These are phyloP conservation scores for Cladosporium halotolerans DNA, from an alignment of 2,329 filamentous ascomycete genomes.

Conservation along the genomic window DNA sequence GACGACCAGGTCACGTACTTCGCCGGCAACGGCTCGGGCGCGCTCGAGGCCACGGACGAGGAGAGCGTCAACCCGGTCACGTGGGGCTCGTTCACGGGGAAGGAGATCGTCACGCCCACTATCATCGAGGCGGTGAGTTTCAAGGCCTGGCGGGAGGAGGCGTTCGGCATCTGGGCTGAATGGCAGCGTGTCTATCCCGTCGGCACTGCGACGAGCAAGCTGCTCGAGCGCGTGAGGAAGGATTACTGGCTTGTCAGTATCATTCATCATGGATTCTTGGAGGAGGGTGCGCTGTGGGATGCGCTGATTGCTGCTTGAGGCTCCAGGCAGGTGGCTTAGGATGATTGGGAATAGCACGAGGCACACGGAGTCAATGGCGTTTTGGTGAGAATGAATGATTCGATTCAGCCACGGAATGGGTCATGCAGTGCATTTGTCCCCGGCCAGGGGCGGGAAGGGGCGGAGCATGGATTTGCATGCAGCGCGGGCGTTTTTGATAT, in stretches of 20 bases:
- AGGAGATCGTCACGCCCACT: slow-evolving; percentile 92
- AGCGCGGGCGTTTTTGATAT: too few relatives aligned
- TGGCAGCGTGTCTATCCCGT: slow-evolving; percentile 86
- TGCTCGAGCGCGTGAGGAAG: slow-evolving; percentile 61
- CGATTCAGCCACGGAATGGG: too few relatives aligned
- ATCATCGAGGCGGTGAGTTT: slow-evolving; percentile 96
- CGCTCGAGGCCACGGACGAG: slow-evolving; percentile 63
- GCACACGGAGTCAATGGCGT: too few relatives aligned
- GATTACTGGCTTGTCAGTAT: slow-evolving; percentile 88
- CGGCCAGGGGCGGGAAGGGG: too few relatives aligned
- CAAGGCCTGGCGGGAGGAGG: slow-evolving; percentile 89
- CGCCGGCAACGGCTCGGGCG: slow-evolving; percentile 70
- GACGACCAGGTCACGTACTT: slow-evolving; percentile 76
- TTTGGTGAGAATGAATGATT: too few relatives aligned
- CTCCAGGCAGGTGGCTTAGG: too few relatives aligned
- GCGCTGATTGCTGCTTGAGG: slow-evolving; percentile 11
- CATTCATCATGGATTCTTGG: slow-evolving; percentile 72
- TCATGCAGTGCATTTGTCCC: too few relatives aligned
- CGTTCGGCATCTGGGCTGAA: slow-evolving; percentile 90
- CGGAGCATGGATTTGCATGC: too few relatives aligned
- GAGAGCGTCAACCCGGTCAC: slow-evolving; percentile 86
- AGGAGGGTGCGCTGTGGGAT: slow-evolving; percentile 66
- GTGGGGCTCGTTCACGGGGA: slow-evolving; percentile 91
- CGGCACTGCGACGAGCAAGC: slow-evolving; percentile 61
- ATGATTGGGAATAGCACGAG: too few relatives aligned